These are phyloP conservation scores for Carpinus viminea DNA, from an alignment of 306 rosid genomes.

Conservation along the genomic window DNA sequence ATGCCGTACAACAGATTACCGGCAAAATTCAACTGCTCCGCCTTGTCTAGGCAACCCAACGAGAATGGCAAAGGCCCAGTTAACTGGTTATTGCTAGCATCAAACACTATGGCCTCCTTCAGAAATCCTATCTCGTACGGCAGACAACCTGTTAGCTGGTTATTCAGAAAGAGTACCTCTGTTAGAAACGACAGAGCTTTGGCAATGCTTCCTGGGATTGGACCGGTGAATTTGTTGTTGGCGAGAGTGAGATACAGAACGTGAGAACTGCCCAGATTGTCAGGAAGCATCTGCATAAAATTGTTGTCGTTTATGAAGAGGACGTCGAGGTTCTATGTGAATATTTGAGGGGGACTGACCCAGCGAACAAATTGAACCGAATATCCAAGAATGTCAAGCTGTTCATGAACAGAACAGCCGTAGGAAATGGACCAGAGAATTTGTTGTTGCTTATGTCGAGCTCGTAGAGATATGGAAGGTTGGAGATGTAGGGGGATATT, in stretches of 20 bases:
- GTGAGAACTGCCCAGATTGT: slow-evolving; percentile 53
- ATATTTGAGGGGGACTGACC: slow-evolving; percentile 78
- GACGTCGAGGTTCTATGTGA: slow-evolving; percentile 60
- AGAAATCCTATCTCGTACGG: slow-evolving; percentile 75
- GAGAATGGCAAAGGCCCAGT: slow-evolving; percentile 84
- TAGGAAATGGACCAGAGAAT: slow-evolving; percentile 79
- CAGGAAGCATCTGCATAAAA: slow-evolving; percentile 62
- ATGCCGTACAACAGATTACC: slow-evolving; percentile 57
- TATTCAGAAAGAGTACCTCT: slow-evolving; percentile 63
- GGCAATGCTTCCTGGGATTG: slow-evolving; percentile 64
- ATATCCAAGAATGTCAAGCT: slow-evolving; percentile 64
- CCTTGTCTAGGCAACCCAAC: slow-evolving; percentile 58
- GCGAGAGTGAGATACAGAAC: slow-evolving; percentile 71
- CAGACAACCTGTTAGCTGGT: slow-evolving; percentile 74
- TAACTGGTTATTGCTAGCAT: slow-evolving; percentile 59
- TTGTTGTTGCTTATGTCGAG: slow-evolving; percentile 80
- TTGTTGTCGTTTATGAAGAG: slow-evolving; percentile 84
- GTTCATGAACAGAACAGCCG: slow-evolving; percentile 54
- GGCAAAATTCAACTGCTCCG: slow-evolving; percentile 62
- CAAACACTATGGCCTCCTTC: slow-evolving; percentile 60
- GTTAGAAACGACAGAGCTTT: slow-evolving; percentile 53
- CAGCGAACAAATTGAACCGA: slow-evolving; percentile 74
- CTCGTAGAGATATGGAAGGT: slow-evolving; percentile 72
- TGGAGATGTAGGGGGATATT: slow-evolving; percentile 51
- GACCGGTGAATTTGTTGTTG: slow-evolving; percentile 75